Evolutionary conservation across 805 yeast genomes (phyloP).

Genomic region (Spathaspora boniae): DNA sequence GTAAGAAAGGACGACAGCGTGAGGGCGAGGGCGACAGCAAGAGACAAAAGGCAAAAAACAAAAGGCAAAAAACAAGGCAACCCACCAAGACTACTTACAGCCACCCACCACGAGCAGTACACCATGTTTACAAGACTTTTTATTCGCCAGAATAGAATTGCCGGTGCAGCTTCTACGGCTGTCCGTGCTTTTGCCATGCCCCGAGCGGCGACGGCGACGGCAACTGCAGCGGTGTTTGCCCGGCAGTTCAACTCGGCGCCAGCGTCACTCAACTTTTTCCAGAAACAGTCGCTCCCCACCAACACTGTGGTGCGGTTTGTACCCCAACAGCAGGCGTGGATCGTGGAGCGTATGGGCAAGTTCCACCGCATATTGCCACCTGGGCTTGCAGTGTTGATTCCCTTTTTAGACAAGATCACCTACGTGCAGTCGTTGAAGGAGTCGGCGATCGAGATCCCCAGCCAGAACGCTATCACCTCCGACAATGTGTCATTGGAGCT

Average conservation of each 20-base stretch:
- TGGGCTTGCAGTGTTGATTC: constrained; percentile 71
- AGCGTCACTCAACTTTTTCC: constrained; percentile 50
- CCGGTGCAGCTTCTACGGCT: too few species aligned
- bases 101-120: background rate
- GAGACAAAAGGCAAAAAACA: background rate
- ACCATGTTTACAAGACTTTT: background rate
- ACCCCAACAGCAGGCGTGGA: constrained; percentile 90
- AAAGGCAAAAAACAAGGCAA: background rate
- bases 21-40: constrained; percentile 1
- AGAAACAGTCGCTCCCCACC: constrained; percentile 59
- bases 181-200: too few species aligned
- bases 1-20: background rate
- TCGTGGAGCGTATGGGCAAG: constrained; percentile 88
- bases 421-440: constrained; percentile 84
- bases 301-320: constrained; percentile 75
- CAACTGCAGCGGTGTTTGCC: background rate
- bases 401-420: constrained; percentile 70
- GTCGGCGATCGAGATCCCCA: constrained; percentile 79
- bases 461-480: constrained; percentile 80
- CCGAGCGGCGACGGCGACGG: background rate
- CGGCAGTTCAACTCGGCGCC: constrained; percentile 1
- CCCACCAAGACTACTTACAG: background rate
- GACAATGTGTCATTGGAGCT: constrained; percentile 82
- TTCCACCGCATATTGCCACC: constrained; percentile 65
- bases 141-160: background rate